Conservation (phyloP, 768 basidiomycete genomes). For the Kwoniella europaea region DNA sequence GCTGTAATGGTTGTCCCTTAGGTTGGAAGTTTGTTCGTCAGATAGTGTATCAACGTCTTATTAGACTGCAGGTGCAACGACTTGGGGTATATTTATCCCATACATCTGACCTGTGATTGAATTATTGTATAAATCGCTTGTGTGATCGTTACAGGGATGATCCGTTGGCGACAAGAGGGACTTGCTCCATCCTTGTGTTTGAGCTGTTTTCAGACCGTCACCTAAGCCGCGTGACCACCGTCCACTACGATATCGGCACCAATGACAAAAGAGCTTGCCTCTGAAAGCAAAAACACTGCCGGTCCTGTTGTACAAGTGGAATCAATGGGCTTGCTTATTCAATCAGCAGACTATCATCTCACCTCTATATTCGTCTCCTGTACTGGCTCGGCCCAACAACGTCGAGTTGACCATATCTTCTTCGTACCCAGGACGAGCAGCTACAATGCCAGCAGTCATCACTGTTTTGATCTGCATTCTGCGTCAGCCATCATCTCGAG, state of each 20-base stretch:
- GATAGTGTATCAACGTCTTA: too few relatives aligned
- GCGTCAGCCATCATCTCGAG: not conserved
- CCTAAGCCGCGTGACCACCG: conserved; percentile 48
- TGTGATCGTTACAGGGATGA: too few relatives aligned
- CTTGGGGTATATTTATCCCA: too few relatives aligned
- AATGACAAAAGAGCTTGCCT: conserved; percentile 56
- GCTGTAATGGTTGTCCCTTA: not conserved
- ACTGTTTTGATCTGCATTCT: conserved; percentile 34
- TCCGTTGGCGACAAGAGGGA: too few relatives aligned
- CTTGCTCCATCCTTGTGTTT: too few relatives aligned
- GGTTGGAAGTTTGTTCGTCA: too few relatives aligned
- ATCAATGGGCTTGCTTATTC: not conserved
- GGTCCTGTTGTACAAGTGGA: conserved; percentile 28
- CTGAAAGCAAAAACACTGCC: conserved; percentile 53
- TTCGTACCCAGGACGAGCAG: conserved; percentile 38
- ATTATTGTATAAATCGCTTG: too few relatives aligned
- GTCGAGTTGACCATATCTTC: conserved; percentile 44
- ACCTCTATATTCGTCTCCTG: conserved; percentile 52
- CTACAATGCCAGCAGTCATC: conserved; percentile 49
- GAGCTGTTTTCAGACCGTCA: too few relatives aligned
- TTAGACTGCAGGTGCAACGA: too few relatives aligned
- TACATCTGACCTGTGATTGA: too few relatives aligned
- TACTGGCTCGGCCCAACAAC: conserved; percentile 44
- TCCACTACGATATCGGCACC: conserved; percentile 54
- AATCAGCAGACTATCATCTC: not conserved